Base-by-base conservation (phyloP, 176 grass and related monocot genomes). In the Zoysia japonica region DNA sequence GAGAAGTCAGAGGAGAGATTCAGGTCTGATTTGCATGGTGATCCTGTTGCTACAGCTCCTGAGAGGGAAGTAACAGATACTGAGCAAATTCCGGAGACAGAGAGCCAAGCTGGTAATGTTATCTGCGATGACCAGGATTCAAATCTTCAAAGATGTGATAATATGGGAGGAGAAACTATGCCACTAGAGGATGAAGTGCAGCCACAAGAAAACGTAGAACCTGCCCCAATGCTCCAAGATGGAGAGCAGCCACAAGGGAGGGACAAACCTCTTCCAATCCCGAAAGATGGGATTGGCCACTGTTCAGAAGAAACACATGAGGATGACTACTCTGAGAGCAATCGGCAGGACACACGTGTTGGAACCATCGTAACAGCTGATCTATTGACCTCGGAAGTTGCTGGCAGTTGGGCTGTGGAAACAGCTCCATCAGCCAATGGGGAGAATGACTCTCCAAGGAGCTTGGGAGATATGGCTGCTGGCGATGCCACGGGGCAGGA, bases 321-420 rank as follows among this genome's bases (percentile, higher is more conserved):
- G 68, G 84, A 88, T 15, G 61, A 52, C 52, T 78, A 59, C 60
- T 87, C 80, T 9, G 74, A 82, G 67, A 72, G 61, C 82, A 89
- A 85, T 77, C 57, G 65, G 16, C 88, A 91, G 59, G 88, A 89
- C 40, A 87, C 70, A 15, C 88, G 88, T 56, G 68, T 20, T 59
- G 77, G 86, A 77, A 86, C 84, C 72, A 71, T 99, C 15, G 41
- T 51, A 70, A 99, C 96, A 68, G 77, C 76, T 53, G 92, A 99
- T 93, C 90, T 99, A 77, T 63, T 99, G 76, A 89, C 92, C 67
- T 96, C 96, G 68, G 96, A 99, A 89, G 76, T 86, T 80, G 86
- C 91, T 75, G 96, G 96, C 56, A 91, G 96, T 82, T 99, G 92
- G 96, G 96, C 92, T 35, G 82, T 96, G 66, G 84, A 91, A 79